These are phyloP conservation scores for Parastagonospora avenae DNA, from an alignment of 2,329 filamentous ascomycete genomes.

Conservation along the genomic window DNA sequence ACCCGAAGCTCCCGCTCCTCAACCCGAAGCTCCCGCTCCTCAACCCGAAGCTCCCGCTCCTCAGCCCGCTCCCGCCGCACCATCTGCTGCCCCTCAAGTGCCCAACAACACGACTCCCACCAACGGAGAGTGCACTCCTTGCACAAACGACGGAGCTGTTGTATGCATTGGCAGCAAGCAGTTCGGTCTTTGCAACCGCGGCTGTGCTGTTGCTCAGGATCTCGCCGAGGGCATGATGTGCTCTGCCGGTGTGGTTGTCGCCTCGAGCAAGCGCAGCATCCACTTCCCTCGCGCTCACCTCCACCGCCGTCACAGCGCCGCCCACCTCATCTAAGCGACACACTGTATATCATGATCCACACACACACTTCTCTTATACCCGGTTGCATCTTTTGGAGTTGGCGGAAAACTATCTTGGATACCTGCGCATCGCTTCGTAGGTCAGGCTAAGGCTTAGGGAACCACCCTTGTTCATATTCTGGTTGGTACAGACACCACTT, in stretches of 20 bases:
- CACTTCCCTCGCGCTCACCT: constrained; percentile 34
- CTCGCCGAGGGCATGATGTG: constrained; percentile 52
- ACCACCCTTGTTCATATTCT: constrained; percentile 22
- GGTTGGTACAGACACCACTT: constrained; percentile 10
- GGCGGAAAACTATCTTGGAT: constrained; percentile 12
- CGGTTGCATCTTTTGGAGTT: constrained; percentile 32
- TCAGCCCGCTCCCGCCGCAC: constrained; percentile 9
- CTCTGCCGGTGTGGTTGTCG: constrained; percentile 36
- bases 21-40: constrained; percentile 17
- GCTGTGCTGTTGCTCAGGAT: constrained; percentile 47
- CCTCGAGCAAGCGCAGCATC: constrained; percentile 17
- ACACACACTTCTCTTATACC: constrained; percentile 7
- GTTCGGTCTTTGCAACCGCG: constrained; percentile 53
- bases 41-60: constrained; percentile 14
- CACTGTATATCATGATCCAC: constrained; percentile 1
- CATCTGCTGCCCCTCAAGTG: constrained; percentile 7
- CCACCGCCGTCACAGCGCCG: constrained; percentile 35
- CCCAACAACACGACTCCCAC: constrained; percentile 15
- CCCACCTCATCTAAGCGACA: constrained; percentile 24
- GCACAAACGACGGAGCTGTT: constrained; percentile 48
- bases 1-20: constrained; percentile 16
- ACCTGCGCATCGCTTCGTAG: constrained; percentile 10
- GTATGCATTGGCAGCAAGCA: constrained; percentile 51
- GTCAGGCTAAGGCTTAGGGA: constrained; percentile 12
- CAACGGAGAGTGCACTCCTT: constrained; percentile 36